Percentiles rank a stretch among this genome's conserved stretches.
Evolutionary conservation across 2,329 filamentous ascomycete species (phyloP).

Genomic region (Camillea tinctor): DNA sequence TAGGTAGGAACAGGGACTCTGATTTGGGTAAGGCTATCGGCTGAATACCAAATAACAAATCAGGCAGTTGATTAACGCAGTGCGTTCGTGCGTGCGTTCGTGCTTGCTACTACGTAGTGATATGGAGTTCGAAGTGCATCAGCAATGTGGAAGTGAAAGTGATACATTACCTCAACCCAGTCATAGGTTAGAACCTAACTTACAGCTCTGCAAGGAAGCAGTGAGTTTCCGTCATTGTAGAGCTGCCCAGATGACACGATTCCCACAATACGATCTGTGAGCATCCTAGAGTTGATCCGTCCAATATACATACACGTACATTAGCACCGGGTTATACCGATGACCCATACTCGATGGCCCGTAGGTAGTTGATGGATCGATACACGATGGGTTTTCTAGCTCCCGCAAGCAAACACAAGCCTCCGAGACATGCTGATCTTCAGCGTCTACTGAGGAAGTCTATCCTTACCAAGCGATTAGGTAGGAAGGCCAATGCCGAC

Average conservation of each 20-base stretch:
- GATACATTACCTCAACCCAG: too few species aligned
- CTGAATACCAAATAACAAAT: slow-evolving; percentile 18
- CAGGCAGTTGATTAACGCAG: slow-evolving; percentile 15
- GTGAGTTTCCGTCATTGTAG: slow-evolving; percentile 20
- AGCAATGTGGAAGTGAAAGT: slow-evolving; percentile 16
- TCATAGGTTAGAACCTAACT: slow-evolving; percentile 1
- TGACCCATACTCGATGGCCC: slow-evolving; percentile 17
- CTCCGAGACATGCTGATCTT: slow-evolving; percentile 20
- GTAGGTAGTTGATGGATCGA: slow-evolving; percentile 13
- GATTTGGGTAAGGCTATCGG: slow-evolving; percentile 15
- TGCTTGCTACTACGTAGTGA: neutral
- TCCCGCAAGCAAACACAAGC: slow-evolving; percentile 20
- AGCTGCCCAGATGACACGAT: slow-evolving; percentile 13
- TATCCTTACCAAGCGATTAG: neutral
- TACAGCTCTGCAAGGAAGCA: slow-evolving; percentile 17
- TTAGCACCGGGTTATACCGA: slow-evolving; percentile 19
- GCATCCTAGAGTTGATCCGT: slow-evolving; percentile 8
- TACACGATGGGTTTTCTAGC: neutral
- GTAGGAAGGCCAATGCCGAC: neutral
- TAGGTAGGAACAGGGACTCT: slow-evolving; percentile 8
- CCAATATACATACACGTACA: neutral
- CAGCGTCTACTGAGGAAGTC: neutral
- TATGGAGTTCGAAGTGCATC: slow-evolving; percentile 16
- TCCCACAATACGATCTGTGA: slow-evolving; percentile 16
- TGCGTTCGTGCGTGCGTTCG: too few species aligned